A percentile compares a stretch with the other conserved stretches of the same genome.
Evolutionary conservation across 495 filamentous ascomycete species (phyloP).

Genomic region (Annulohypoxylon moriforme): DNA sequence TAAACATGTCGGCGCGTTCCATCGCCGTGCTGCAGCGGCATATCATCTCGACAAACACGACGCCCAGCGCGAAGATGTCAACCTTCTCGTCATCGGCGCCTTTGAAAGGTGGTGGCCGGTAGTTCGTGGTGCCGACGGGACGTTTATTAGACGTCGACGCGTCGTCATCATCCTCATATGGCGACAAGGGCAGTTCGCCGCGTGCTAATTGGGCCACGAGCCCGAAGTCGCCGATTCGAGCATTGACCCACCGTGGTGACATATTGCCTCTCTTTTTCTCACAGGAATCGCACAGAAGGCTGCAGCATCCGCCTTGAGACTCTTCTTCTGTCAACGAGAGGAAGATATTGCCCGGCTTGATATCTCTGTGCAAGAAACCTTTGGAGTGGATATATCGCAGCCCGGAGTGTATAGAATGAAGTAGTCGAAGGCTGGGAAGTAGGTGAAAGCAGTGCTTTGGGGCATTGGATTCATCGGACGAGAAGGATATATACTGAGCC

Average conservation of each 20-base stretch:
- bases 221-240: constrained; percentile 68
- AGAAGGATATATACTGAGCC: constrained; percentile 52
- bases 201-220: constrained; percentile 65
- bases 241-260: constrained; percentile 57
- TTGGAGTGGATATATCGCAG: constrained; percentile 80
- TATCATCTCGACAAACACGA: constrained; percentile 65
- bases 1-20: constrained; percentile 64
- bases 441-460: constrained; percentile 66
- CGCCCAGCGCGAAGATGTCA: constrained; percentile 65
- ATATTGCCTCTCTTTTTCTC: neutral
- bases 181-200: constrained; percentile 32
- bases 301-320: constrained; percentile 43
- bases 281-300: constrained; percentile 49
- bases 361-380: constrained; percentile 94
- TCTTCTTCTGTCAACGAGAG: constrained; percentile 61
- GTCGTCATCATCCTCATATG: constrained; percentile 3
- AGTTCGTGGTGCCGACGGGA: constrained; percentile 43
- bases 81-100: constrained; percentile 63
- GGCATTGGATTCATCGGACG: constrained; percentile 13
- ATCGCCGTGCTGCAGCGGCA: constrained; percentile 64
- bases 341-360: constrained; percentile 99
- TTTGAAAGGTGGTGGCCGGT: constrained; percentile 39
- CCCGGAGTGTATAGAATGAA: constrained; percentile 46
- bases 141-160: neutral
- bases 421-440: constrained; percentile 54